Percentiles rank a stretch among this genome's conserved stretches.
Evolutionary conservation across 495 filamentous ascomycete species (phyloP).

Genomic region (Penicillium silybi): DNA sequence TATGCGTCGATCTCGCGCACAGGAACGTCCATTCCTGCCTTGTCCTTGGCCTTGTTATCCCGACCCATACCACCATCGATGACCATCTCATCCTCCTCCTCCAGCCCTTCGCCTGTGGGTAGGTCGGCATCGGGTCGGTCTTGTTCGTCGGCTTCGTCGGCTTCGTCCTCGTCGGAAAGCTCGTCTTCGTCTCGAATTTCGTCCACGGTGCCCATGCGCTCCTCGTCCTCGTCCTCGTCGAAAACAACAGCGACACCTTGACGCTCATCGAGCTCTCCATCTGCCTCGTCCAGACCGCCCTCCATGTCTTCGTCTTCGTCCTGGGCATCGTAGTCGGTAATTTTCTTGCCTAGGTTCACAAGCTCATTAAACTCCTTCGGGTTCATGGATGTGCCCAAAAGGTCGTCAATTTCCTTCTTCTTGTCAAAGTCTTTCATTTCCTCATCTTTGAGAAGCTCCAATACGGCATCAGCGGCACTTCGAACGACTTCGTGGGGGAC

Average conservation of each 20-base stretch:
- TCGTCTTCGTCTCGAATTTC: constrained; percentile 74
- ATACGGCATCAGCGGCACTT: constrained; percentile 89
- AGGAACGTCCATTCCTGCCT: constrained; percentile 54
- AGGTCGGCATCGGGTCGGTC: constrained; percentile 47
- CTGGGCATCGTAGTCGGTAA: constrained; percentile 96
- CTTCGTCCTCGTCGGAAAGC: constrained; percentile 65
- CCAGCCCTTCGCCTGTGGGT: constrained; percentile 43
- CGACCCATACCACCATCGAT: constrained; percentile 59
- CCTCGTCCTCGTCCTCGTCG: constrained; percentile 89
- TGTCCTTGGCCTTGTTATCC: constrained; percentile 46
- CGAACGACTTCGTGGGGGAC: constrained; percentile 87
- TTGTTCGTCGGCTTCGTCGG: constrained; percentile 50
- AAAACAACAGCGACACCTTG: constrained; percentile 98
- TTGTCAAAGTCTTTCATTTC: constrained; percentile 97
- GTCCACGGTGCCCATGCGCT: constrained; percentile 65
- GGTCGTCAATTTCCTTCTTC: constrained; percentile 94
- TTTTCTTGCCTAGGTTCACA: constrained; percentile 96
- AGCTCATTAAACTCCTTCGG: constrained; percentile 96
- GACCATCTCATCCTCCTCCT: constrained; percentile 68
- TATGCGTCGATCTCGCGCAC: constrained; percentile 93
- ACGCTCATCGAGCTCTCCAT: constrained; percentile 79
- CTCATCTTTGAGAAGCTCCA: constrained; percentile 92
- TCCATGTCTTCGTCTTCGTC: constrained; percentile 93
- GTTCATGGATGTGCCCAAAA: constrained; percentile 74
- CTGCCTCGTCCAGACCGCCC: constrained; percentile 56